Evolutionary conservation across 2,329 filamentous ascomycete species (phyloP).

Genomic region (Aspergillus chevalieri): DNA sequence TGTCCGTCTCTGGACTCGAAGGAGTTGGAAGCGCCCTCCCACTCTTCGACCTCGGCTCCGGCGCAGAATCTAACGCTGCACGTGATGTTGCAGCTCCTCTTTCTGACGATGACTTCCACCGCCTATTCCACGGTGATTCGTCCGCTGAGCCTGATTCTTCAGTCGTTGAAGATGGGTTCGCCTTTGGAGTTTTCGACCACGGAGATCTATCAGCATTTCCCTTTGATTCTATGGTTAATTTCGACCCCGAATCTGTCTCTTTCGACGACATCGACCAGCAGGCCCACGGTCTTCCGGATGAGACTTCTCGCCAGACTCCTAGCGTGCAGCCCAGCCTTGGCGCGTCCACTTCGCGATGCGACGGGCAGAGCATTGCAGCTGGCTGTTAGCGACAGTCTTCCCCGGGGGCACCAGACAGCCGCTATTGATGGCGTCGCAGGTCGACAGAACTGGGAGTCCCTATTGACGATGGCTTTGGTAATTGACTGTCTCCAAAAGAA

Average conservation of each 20-base stretch:
- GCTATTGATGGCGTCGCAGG: slow-evolving; percentile 22
- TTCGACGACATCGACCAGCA: slow-evolving; percentile 33
- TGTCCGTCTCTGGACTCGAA: slow-evolving; percentile 75
- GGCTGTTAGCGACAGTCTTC: slow-evolving; percentile 40
- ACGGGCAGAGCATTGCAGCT: slow-evolving; percentile 50
- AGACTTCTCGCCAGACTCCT: slow-evolving; percentile 46
- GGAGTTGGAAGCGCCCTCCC: slow-evolving; percentile 44
- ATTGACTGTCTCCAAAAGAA: slow-evolving; percentile 37
- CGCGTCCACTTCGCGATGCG: slow-evolving; percentile 49
- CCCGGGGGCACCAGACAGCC: slow-evolving; percentile 28
- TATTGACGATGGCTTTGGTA: slow-evolving; percentile 42
- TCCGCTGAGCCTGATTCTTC: slow-evolving; percentile 66
- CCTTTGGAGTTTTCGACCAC: slow-evolving; percentile 59
- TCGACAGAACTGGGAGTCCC: slow-evolving; percentile 38
- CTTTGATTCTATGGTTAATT: slow-evolving; percentile 52
- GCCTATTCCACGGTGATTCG: slow-evolving; percentile 56
- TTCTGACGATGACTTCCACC: slow-evolving; percentile 62
- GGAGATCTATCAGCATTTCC: slow-evolving; percentile 46
- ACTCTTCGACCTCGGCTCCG: slow-evolving; percentile 34
- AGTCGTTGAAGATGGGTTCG: slow-evolving; percentile 69
- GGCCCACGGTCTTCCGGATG: slow-evolving; percentile 46
- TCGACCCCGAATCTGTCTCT: slow-evolving; percentile 45
- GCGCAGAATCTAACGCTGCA: slow-evolving; percentile 47
- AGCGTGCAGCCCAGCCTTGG: slow-evolving; percentile 49
- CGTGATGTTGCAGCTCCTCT: slow-evolving; percentile 58